Conservation (phyloP, 1,284 basidiomycete genomes). For the Omphalotus olearius region DNA sequence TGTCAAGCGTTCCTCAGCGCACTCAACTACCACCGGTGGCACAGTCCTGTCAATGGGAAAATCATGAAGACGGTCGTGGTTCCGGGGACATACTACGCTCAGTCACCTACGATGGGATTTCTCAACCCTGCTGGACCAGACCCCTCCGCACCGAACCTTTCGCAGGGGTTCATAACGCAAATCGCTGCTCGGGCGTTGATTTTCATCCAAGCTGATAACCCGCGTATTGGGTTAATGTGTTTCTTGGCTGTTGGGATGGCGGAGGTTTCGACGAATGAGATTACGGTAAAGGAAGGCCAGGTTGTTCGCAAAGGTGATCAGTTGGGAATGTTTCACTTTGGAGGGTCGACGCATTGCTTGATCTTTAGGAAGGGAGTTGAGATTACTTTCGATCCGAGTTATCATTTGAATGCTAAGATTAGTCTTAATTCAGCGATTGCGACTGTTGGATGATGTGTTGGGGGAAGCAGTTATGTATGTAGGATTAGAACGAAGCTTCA, state of each 20-base stretch:
- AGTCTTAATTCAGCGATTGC: not conserved
- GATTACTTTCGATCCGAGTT: not conserved
- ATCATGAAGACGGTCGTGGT: slow-evolving; percentile 39
- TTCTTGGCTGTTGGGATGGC: slow-evolving; percentile 40
- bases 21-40: slow-evolving; percentile 52
- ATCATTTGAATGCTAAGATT: not conserved
- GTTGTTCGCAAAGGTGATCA: slow-evolving; percentile 17
- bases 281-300: slow-evolving; percentile 15
- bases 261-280: slow-evolving; percentile 37
- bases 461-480: not conserved
- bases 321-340: slow-evolving; percentile 28
- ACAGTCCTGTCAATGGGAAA: slow-evolving; percentile 44
- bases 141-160: slow-evolving; percentile 24
- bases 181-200: slow-evolving; percentile 33
- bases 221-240: slow-evolving; percentile 32
- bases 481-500: too few species aligned
- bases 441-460: not conserved
- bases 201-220: slow-evolving; percentile 36
- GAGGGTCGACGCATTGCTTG: slow-evolving; percentile 13
- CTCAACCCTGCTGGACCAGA: slow-evolving; percentile 10
- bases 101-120: slow-evolving; percentile 22
- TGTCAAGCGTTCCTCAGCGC: slow-evolving; percentile 52
- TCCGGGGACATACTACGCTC: slow-evolving; percentile 49
- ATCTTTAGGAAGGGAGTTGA: slow-evolving; percentile 4
- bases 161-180: slow-evolving; percentile 18